phyloP scores from a whole-genome alignment of 169 alveolate genomes.

The Neospora caninum region DNA sequence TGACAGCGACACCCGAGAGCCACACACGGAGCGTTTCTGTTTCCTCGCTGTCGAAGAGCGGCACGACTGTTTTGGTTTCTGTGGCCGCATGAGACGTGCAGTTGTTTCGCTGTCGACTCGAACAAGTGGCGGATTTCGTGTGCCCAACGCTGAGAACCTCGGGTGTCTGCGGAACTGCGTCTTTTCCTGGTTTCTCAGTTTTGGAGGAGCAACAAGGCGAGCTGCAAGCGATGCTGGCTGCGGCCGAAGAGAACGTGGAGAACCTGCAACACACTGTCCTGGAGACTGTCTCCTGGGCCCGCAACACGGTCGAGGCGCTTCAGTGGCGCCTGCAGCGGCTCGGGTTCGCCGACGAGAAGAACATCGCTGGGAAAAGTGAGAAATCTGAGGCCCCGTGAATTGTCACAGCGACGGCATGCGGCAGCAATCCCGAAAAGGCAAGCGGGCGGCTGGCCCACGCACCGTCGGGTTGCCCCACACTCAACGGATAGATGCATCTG shows the following conservation, averaged over 20 bases:
- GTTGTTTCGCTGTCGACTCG: too few species aligned
- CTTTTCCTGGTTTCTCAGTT: constrained; percentile 11
- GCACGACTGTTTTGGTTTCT: too few species aligned
- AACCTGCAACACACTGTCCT: constrained; percentile 59
- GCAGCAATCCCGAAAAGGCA: too few species aligned
- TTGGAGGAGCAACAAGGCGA: constrained; percentile 66
- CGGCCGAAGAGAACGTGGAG: constrained; percentile 59
- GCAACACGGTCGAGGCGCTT: constrained; percentile 49
- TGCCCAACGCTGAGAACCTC: not conserved
- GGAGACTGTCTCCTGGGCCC: constrained; percentile 63
- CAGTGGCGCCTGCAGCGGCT: constrained; percentile 58
- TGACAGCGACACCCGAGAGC: too few species aligned
- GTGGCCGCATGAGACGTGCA: too few species aligned
- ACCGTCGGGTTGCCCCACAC: too few species aligned
- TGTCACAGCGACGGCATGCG: too few species aligned
- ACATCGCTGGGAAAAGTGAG: not conserved
- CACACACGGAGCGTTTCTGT: too few species aligned
- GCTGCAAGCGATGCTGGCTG: constrained; percentile 45
- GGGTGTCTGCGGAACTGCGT: not conserved
- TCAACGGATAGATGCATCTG: too few species aligned
- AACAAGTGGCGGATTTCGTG: too few species aligned
- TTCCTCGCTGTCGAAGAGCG: too few species aligned
- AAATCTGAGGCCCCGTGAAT: not conserved
- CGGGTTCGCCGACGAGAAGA: not conserved
- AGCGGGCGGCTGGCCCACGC: too few species aligned